These are phyloP conservation scores for Ramularia endophylla DNA, from an alignment of 2,329 filamentous ascomycete genomes.

Conservation along the genomic window DNA sequence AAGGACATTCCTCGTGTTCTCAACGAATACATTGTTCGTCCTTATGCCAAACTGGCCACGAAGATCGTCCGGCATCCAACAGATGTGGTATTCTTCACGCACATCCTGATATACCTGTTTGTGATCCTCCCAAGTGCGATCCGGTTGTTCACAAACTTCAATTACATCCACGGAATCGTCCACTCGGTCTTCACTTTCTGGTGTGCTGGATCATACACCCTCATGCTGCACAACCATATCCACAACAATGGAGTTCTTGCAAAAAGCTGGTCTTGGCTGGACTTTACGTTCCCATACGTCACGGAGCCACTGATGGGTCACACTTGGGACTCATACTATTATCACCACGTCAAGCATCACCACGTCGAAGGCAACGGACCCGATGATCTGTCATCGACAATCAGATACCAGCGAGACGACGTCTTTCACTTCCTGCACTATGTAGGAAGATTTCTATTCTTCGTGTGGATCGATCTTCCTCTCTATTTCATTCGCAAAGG, in stretches of 20 bases:
- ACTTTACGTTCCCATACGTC: slow-evolving; percentile 65
- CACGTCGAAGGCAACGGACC: slow-evolving; percentile 78
- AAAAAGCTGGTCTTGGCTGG: slow-evolving; percentile 51
- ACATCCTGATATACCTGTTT: slow-evolving; percentile 64
- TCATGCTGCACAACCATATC: slow-evolving; percentile 82
- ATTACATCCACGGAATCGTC: slow-evolving; percentile 59
- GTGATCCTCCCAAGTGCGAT: slow-evolving; percentile 65
- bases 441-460: slow-evolving; percentile 64
- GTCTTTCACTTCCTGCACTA: slow-evolving; percentile 63
- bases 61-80: slow-evolving; percentile 58
- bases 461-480: slow-evolving; percentile 70
- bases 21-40: slow-evolving; percentile 49
- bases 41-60: slow-evolving; percentile 54
- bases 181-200: slow-evolving; percentile 62
- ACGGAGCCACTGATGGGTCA: slow-evolving; percentile 73
- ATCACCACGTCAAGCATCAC: slow-evolving; percentile 81
- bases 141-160: slow-evolving; percentile 60
- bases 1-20: slow-evolving; percentile 39
- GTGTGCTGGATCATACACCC: slow-evolving; percentile 68
- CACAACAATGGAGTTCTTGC: slow-evolving; percentile 65
- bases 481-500: slow-evolving; percentile 63
- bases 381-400: slow-evolving; percentile 67
- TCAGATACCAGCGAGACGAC: slow-evolving; percentile 69
- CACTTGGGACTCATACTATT: slow-evolving; percentile 80
- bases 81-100: slow-evolving; percentile 73